Conservation (phyloP, 495 filamentous ascomycete species). For the Hypoxylon trugodes region DNA sequence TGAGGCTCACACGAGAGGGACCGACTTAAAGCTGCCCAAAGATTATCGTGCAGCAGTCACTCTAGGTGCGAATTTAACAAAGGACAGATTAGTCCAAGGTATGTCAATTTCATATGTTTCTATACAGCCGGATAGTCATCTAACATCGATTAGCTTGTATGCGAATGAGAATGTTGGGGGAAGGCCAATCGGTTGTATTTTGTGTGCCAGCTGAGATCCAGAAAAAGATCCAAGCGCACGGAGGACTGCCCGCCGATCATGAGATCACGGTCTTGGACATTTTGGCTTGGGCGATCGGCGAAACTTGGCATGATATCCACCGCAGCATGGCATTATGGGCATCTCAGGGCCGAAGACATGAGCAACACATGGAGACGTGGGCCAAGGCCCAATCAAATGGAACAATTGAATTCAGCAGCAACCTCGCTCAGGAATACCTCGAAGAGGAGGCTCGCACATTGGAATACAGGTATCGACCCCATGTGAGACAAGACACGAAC, state of each 20-base stretch:
- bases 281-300: slow-evolving; percentile 65
- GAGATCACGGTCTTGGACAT: slow-evolving; percentile 58
- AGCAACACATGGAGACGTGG: slow-evolving; percentile 47
- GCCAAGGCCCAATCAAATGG: background rate
- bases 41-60: slow-evolving; percentile 72
- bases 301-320: slow-evolving; percentile 60
- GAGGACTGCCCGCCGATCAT: background rate
- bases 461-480: slow-evolving; percentile 30
- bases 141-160: slow-evolving; percentile 63
- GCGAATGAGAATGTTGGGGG: slow-evolving; percentile 69
- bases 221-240: slow-evolving; percentile 45
- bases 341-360: slow-evolving; percentile 62
- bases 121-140: background rate
- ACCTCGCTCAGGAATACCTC: slow-evolving; percentile 55
- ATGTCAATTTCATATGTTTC: slow-evolving; percentile 25
- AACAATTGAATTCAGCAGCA: slow-evolving; percentile 20
- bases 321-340: slow-evolving; percentile 67
- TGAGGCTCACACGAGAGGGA: slow-evolving; percentile 79
- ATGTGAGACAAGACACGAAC: slow-evolving; percentile 2
- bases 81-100: slow-evolving; percentile 81
- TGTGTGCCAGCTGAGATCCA: slow-evolving; percentile 63
- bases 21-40: slow-evolving; percentile 71
- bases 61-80: slow-evolving; percentile 71
- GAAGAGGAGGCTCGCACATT: slow-evolving; percentile 43
- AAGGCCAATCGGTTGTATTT: slow-evolving; percentile 69